Percentiles rank a stretch among this genome's conserved stretches.
Evolutionary conservation across 1,284 basidiomycete genomes (phyloP).

Genomic region (Gymnopus androsaceus): DNA sequence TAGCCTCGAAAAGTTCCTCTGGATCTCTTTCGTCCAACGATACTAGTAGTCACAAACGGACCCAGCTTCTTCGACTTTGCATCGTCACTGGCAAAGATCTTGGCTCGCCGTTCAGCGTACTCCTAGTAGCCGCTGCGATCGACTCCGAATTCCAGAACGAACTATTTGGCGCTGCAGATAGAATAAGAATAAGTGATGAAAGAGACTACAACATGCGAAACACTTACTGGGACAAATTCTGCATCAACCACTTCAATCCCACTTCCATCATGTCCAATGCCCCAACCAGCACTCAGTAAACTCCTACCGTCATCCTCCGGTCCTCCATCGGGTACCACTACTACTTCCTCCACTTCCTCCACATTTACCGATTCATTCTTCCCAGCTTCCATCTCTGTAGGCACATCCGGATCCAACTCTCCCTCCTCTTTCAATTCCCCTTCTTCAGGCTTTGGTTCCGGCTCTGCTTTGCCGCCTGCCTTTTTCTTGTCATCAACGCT

Average conservation of each 20-base stretch:
- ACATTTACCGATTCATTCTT: background rate
- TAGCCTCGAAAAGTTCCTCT: conserved; percentile 33
- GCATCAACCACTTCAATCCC: conserved; percentile 69
- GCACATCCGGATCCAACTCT: conserved; percentile 3
- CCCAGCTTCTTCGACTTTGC: conserved; percentile 13
- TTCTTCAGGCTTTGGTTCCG: conserved; percentile 27
- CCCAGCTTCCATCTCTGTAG: background rate
- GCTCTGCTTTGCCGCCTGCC: conserved; percentile 24
- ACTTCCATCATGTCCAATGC: conserved; percentile 72
- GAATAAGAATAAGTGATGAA: conserved; percentile 8
- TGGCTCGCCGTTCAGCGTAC: conserved; percentile 59
- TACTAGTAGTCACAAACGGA: conserved; percentile 23
- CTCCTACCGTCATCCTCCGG: conserved; percentile 59
- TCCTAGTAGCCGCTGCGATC: conserved; percentile 65
- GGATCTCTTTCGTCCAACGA: conserved; percentile 41
- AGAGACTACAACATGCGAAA: conserved; percentile 11
- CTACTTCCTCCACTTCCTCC: background rate
- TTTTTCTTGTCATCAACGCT: conserved; percentile 2
- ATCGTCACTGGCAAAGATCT: conserved; percentile 42
- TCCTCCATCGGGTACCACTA: background rate
- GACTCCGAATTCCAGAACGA: conserved; percentile 58
- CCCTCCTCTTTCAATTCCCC: conserved; percentile 13
- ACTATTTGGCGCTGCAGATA: conserved; percentile 42
- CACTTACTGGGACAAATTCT: conserved; percentile 61
- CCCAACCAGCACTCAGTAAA: conserved; percentile 69